Evolutionary conservation across 2,329 filamentous ascomycete genomes (phyloP).

Genomic region (Cordyceps fumosorosea): DNA sequence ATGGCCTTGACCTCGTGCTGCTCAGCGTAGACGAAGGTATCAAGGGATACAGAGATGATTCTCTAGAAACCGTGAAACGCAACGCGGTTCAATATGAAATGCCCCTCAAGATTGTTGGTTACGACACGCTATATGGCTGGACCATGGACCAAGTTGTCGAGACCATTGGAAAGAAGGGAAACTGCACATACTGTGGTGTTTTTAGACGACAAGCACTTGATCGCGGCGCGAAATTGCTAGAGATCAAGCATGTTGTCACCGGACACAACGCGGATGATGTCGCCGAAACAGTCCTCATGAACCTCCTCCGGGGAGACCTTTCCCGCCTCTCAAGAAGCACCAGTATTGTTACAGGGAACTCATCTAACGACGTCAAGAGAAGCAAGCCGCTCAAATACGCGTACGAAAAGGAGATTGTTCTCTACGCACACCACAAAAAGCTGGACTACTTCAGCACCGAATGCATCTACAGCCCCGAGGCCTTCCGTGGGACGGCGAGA

Average conservation of each 20-base stretch:
- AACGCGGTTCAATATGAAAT: slow-evolving; percentile 89
- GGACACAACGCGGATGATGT: slow-evolving; percentile 98
- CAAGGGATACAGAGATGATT: slow-evolving; percentile 93
- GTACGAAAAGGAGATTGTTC: slow-evolving; percentile 97
- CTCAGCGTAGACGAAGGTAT: slow-evolving; percentile 96
- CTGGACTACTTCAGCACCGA: slow-evolving; percentile 98
- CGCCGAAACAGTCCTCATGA: slow-evolving; percentile 97
- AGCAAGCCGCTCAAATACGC: slow-evolving; percentile 97
- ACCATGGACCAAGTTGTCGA: slow-evolving; percentile 99
- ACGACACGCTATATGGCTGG: slow-evolving; percentile 93
- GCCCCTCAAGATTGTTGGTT: slow-evolving; percentile 86
- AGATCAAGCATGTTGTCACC: slow-evolving; percentile 89
- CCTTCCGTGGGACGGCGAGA: slow-evolving; percentile 86
- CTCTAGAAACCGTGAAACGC: slow-evolving; percentile 89
- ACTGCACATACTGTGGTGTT: slow-evolving; percentile 98
- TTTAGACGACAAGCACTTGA: slow-evolving; percentile 92
- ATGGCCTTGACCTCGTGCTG: slow-evolving; percentile 77
- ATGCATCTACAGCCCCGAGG: slow-evolving; percentile 96
- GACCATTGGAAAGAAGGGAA: slow-evolving; percentile 94
- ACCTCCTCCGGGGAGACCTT: slow-evolving; percentile 82
- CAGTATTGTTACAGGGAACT: slow-evolving; percentile 74
- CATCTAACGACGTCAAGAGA: slow-evolving; percentile 81
- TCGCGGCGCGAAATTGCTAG: slow-evolving; percentile 78
- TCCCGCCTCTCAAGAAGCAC: slow-evolving; percentile 83
- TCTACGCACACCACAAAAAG: slow-evolving; percentile 95